These are phyloP conservation scores for Dactylellina drechsleri DNA, from an alignment of 2,329 filamentous ascomycete genomes.

Conservation along the genomic window DNA sequence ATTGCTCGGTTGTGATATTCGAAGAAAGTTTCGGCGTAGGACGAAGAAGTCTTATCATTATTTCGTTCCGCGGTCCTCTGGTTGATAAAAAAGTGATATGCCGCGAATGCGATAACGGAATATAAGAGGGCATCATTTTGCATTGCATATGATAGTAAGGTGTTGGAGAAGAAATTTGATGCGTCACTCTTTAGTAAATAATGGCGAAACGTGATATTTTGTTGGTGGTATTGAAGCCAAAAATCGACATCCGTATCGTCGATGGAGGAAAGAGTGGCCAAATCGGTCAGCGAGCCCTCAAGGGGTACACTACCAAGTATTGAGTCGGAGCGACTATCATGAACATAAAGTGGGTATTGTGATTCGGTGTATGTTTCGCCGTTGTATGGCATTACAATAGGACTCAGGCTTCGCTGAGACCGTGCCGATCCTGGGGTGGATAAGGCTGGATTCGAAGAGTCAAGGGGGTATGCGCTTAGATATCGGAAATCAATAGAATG, in stretches of 20 bases:
- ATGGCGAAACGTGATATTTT: slow-evolving; percentile 81
- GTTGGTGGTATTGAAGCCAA: slow-evolving; percentile 80
- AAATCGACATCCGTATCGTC: slow-evolving; percentile 77
- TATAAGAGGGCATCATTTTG: slow-evolving; percentile 84
- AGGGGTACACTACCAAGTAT: slow-evolving; percentile 9
- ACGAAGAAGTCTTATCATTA: slow-evolving; percentile 1
- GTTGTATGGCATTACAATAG: slow-evolving; percentile 20
- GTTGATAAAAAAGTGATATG: slow-evolving; percentile 81
- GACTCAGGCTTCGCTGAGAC: slow-evolving; percentile 48
- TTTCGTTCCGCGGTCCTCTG: slow-evolving; percentile 71
- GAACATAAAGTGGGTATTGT: slow-evolving; percentile 28
- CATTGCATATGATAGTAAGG: slow-evolving; percentile 77
- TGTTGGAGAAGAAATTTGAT: slow-evolving; percentile 77
- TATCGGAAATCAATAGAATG: slow-evolving; percentile 53
- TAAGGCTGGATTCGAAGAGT: slow-evolving; percentile 50
- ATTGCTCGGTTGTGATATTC: slow-evolving; percentile 92
- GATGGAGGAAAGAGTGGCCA: slow-evolving; percentile 62
- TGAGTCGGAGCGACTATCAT: slow-evolving; percentile 37
- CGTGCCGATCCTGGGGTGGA: slow-evolving; percentile 37
- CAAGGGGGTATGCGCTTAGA: slow-evolving; percentile 61
- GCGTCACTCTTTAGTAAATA: slow-evolving; percentile 80
- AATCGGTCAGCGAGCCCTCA: slow-evolving; percentile 61
- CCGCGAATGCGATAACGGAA: slow-evolving; percentile 85
- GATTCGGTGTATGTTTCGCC: slow-evolving; percentile 36
- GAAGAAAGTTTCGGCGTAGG: slow-evolving; percentile 76